Evolutionary conservation across 2,329 filamentous ascomycete species (phyloP), one percentile per base, ranked within the genome.

Genomic region (Alternaria metachromatica): DNA sequence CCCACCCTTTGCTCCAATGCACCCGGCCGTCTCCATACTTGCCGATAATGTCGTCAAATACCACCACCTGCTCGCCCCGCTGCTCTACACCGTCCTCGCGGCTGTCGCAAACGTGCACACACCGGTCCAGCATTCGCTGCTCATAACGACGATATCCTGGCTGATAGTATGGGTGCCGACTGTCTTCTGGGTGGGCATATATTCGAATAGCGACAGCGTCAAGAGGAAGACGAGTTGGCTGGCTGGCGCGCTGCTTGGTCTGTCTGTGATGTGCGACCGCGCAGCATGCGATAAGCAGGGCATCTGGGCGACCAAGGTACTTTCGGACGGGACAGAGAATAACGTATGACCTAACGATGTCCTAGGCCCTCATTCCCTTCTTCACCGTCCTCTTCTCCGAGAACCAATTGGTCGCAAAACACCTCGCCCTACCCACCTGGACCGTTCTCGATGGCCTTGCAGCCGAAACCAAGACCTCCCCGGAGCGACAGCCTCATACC

Each of bases 281-380:
- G 78, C 78, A 20, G 80, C 81, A n/a, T 78, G 79, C 66, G 81
- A 83, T 64, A 79, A 78, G 55, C 74, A 79, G 63, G 80, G 79
- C 44, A 78, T 82, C n/a, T 81, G 81, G 78, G 80, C 80, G 75
- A 80, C 80, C 21, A 83, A 84, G 80, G 83, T 84, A 70, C 46
- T 21, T 53, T 12, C 20, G 30, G 21, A 46, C n/a, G n/a, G 46
- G 28, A 20, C 8, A 53, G 3, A 25, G 18, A 2, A 26, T 4
- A 3, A 6, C 5, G 18, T 3, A 3, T 25, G n/a, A 8, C 25
- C 25, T 26, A 26, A 26, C 25, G 10, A 26, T 26, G 25, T 8
- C 25, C 25, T 26, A 81, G 80, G 74, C 75, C 30, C 62, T 81
- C 2, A 69, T 81, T 13, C 79, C 80, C 4, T 64, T 77, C 25